Base-by-base conservation (phyloP, 495 filamentous ascomycete species). In the Tetracladium marchalianum region DNA sequence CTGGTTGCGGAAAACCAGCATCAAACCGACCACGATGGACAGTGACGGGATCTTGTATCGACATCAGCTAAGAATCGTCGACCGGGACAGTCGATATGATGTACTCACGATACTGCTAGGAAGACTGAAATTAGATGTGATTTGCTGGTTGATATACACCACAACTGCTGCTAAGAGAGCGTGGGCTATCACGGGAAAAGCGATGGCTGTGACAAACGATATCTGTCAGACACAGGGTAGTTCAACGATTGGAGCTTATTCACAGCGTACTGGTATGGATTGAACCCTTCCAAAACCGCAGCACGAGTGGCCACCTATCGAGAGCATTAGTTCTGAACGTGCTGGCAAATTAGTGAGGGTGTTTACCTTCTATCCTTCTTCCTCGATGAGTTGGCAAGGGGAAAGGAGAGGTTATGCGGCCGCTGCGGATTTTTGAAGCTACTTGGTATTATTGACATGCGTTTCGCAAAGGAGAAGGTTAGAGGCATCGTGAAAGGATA, bases 11-110 rank as follows among this genome's bases (percentile, higher is more conserved):
- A 87, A 87, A 36, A 88, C 84, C 31, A 88, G 81, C 80, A 88
- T 86, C 13, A 88, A 58, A 57, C 84, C 84, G 18, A 87, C 83
- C 41, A 88, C 84, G 49, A 88, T 88, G 16, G 81, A 85, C 1
- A 88, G 62, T n/a, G 76, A 81, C 12, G 84, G 83, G 44, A 88
- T 80, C 75, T 80, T 43, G 19, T 4, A 24, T 24, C 39, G 1
- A 43, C 34, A 47, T 46, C 7, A 44, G 35, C 16, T 39, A 11
- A 40, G 36, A 11, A 42, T 19, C 11, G 5, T n/a, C 27, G 31
- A 17, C 13, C 11, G 32, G 15, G 5, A 35, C 13, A 17, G 8
- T 9, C 13, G 12, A 34, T 19, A 27, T 27, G 24, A 5, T 17
- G 39, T 1, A 52, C 71, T 27, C 63, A 78, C 80, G 49, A 87